Evolutionary conservation across 2,329 filamentous ascomycete species (phyloP), one percentile per base, ranked within the genome.

Genomic region (Penicillium digitatum): DNA sequence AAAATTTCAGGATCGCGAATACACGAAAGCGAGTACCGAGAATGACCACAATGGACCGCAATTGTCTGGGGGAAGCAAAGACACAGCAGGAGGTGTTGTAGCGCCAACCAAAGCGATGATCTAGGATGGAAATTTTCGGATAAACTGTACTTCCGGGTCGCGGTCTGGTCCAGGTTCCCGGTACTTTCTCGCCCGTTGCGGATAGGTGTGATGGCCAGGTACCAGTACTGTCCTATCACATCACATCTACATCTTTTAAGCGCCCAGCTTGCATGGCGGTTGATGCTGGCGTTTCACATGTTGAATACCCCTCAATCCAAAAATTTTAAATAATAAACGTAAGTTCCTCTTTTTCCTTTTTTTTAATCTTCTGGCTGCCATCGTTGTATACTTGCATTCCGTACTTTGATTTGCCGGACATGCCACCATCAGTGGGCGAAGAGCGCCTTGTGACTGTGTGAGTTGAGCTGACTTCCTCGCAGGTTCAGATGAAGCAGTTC

Each of bases 371-470:
- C 14, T 48, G 31, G 34, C 4, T 40, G 26, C 16, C 16, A 9
- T 48, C 24, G 14, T 40, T 24, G 8, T 44, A 34, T 35, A 48
- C n/a, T 35, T 27, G 18, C 16, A 26, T 50, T 31, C 24, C 40
- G 49, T 53, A 48, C 48, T 42, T 31, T 27, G 48, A 44, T 32
- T 34, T 43, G 18, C 20, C 53, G 54, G 67, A 51, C 49, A 79
- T 79, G 77, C 76, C 77, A 66, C 75, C 73, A 31, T 67, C 74
- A 44, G 70, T 73, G 14, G 75, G 76, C 57, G 77, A 79, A 69
- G 76, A 79, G 60, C 70, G 73, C 49, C 55, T 78, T 50, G 65
- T 78, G 60, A 79, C 76, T 31, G 68, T 78, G 77, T 79, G 65
- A 74, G 75, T 68, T 39, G 39, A 48, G 39, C 47, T 57, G 45